A percentile compares a stretch with the other conserved stretches of the same genome.
Conservation (phyloP, 345 rosid genomes). For the Pelargonium nanum region DNA sequence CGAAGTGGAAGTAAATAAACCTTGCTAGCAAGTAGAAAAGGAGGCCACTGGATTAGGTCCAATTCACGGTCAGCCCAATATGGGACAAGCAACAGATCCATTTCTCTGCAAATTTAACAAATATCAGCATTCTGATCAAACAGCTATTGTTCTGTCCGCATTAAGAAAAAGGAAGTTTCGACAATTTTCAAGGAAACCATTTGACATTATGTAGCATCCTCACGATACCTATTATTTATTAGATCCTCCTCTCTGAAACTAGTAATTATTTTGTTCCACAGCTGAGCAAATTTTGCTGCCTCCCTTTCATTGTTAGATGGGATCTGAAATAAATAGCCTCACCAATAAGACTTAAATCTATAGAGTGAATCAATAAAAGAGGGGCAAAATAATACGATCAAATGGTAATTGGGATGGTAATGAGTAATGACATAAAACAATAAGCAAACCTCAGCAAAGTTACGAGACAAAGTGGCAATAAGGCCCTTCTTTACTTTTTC, state of each 20-base stretch:
- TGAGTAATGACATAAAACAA: background rate
- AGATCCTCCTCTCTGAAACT: constrained; percentile 98
- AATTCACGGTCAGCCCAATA: constrained; percentile 98
- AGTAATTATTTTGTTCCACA: constrained; percentile 93
- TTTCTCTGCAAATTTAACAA: constrained; percentile 52
- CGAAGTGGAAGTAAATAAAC: constrained; percentile 25
- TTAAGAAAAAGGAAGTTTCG: background rate
- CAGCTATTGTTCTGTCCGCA: too few relatives aligned
- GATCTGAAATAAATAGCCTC: constrained; percentile 27
- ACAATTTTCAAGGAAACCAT: background rate
- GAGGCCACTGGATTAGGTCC: constrained; percentile 95
- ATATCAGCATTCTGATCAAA: too few relatives aligned
- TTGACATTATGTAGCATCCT: background rate
- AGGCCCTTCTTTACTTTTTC: constrained; percentile 61
- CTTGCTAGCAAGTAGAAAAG: constrained; percentile 96
- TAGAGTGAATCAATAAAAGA: too few relatives aligned
- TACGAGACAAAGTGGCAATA: constrained; percentile 57
- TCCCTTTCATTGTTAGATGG: constrained; percentile 56
- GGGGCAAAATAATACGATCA: too few relatives aligned
- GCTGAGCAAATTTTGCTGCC: constrained; percentile 92
- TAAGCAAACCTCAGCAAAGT: constrained; percentile 22
- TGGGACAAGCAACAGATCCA: constrained; percentile 93
- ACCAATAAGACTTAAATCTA: too few relatives aligned
- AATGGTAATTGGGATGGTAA: background rate
- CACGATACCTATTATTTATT: constrained; percentile 55